These are phyloP conservation scores for Bauhinia variegata DNA, from an alignment of 306 rosid species.

Conservation along the genomic window DNA sequence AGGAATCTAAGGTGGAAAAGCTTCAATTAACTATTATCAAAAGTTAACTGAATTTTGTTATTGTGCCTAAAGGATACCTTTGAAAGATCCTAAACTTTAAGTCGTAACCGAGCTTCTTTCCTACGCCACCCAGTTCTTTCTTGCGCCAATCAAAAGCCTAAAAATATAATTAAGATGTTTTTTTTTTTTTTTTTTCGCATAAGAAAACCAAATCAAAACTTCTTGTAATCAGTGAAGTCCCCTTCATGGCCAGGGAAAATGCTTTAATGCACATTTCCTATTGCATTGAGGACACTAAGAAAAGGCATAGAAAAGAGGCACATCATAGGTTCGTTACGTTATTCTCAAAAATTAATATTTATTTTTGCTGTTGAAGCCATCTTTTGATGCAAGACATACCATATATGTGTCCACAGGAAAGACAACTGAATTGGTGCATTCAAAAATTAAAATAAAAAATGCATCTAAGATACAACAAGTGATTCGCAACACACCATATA, in stretches of 20 bases:
- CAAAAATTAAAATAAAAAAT: neutral
- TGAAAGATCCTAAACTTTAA: constrained; percentile 46
- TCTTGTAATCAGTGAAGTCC: constrained; percentile 17
- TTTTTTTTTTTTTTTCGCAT: no score
- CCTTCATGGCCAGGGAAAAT: constrained; percentile 5
- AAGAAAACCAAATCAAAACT: constrained; percentile 13
- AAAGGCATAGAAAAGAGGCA: no score
- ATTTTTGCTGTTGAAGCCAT: constrained; percentile 65
- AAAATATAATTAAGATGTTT: constrained; percentile 21
- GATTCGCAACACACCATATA: neutral
- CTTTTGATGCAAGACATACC: constrained; percentile 82
- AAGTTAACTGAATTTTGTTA: neutral
- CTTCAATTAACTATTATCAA: neutral
- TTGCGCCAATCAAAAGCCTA: constrained; percentile 64
- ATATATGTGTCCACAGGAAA: constrained; percentile 90
- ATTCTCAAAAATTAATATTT: no score
- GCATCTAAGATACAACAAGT: neutral
- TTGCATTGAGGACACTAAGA: no score
- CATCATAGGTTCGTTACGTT: no score
- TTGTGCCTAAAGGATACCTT: constrained; percentile 50
- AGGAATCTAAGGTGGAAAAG: constrained; percentile 7
- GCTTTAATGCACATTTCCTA: no score
- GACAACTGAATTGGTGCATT: constrained; percentile 65
- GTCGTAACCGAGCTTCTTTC: constrained; percentile 48
- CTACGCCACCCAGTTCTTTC: constrained; percentile 63